These are phyloP conservation scores for Zymoseptoria passerinii DNA, from an alignment of 2,329 filamentous ascomycete genomes.

Conservation along the genomic window DNA sequence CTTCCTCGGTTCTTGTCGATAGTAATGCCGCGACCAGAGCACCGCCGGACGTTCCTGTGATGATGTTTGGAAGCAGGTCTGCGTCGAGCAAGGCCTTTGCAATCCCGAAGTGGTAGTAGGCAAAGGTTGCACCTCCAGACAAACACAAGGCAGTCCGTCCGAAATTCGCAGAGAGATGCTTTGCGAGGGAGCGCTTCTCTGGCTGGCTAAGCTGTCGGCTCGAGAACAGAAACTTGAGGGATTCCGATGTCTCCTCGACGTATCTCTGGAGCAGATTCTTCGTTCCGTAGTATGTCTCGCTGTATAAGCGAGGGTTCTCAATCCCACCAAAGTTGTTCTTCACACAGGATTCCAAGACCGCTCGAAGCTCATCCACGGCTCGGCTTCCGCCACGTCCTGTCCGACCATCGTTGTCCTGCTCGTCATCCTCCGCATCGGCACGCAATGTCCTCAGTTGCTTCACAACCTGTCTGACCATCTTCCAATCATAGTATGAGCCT, in stretches of 20 bases:
- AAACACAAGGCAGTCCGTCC: constrained; percentile 88
- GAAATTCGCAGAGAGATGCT: constrained; percentile 81
- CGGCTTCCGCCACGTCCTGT: constrained; percentile 30
- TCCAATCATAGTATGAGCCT: constrained; percentile 76
- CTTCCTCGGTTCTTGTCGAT: constrained; percentile 83
- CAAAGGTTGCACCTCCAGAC: constrained; percentile 87
- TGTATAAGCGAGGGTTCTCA: constrained; percentile 90
- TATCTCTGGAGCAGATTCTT: constrained; percentile 89
- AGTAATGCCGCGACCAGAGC: constrained; percentile 81
- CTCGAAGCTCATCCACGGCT: constrained; percentile 66
- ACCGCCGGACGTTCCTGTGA: constrained; percentile 92
- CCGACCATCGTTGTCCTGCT: constrained; percentile 34
- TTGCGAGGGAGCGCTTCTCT: constrained; percentile 74
- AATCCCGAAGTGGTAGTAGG: constrained; percentile 94
- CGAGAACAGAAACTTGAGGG: constrained; percentile 58
- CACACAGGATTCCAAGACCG: constrained; percentile 77
- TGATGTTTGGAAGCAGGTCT: constrained; percentile 78
- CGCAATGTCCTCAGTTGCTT: constrained; percentile 63
- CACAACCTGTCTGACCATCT: constrained; percentile 69
- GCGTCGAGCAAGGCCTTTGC: constrained; percentile 83
- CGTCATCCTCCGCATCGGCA: constrained; percentile 46
- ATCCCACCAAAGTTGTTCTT: constrained; percentile 97
- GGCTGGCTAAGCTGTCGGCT: constrained; percentile 60
- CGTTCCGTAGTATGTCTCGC: constrained; percentile 96
- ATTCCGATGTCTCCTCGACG: constrained; percentile 69